Base-by-base conservation (phyloP, 306 rosid genomes). In the Malus orientalis region DNA sequence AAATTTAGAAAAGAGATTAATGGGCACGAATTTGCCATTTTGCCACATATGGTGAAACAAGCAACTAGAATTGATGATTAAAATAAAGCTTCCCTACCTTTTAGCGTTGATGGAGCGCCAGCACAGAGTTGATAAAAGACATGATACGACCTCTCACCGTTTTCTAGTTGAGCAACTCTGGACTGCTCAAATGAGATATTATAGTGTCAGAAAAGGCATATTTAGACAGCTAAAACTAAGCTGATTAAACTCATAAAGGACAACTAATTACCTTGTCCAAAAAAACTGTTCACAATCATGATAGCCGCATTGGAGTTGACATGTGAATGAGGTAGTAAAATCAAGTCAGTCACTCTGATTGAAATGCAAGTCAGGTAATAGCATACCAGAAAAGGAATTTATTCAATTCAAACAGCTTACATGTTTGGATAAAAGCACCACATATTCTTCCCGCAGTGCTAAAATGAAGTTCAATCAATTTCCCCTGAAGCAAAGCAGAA, bases 51-150 rank as follows among this genome's bases (percentile, higher is more conserved):
- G 42, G 18, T 44, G 60, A 45, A 11, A 42, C 32, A 44, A 14
- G 38, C 20, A 29, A 58, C 22, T 18, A 18, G 16, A 47, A 49
- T 19, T 19, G 65, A 16, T 8, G 19, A 25, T 22, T 74, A 74
- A 30, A 11, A 27, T 27, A 67, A 9, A 65, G 78, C 55, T 64
- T 53, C 73, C 76, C 32, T 78, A 95, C 99, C 99, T 96, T 84
- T 92, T 73, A 96, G 89, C 57, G 58, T 77, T 54, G 90, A 74
- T 51, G 98, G 82, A 73, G 97, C 88, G 55, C 98, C 97, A 78
- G 93, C 96, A 85, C 98, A 92, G 74, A 96, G 96, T 86, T 96
- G 99, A 81, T 96, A 96, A 79, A 96, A 96, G 84, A 96, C 77
- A 71, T 96, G 96, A 84, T 88, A 96, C 5, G 98, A 91, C 80